These are phyloP conservation scores for Dactylis glomerata DNA, from an alignment of 176 grass and related monocot genomes.

Conservation along the genomic window DNA sequence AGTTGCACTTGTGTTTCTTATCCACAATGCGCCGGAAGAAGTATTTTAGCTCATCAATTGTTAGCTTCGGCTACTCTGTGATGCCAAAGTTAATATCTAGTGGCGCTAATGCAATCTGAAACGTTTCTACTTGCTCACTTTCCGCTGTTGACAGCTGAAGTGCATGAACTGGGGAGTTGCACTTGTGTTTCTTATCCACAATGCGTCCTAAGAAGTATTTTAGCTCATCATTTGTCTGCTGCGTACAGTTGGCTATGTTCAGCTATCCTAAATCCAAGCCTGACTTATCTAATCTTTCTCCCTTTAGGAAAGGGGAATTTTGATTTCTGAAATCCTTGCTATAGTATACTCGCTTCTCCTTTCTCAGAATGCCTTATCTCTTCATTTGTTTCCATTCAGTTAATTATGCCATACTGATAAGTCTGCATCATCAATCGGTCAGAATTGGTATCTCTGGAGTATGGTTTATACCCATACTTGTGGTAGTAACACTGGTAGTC, in stretches of 20 bases:
- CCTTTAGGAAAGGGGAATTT: not conserved
- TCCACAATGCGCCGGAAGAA: not conserved
- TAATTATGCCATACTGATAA: not conserved
- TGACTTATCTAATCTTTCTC: not conserved
- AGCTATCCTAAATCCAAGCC: not conserved
- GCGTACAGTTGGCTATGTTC: not conserved
- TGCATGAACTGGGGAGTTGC: not conserved
- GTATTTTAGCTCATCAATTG: not conserved
- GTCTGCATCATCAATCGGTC: not conserved
- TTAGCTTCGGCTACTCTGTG: not conserved
- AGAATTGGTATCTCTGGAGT: not conserved
- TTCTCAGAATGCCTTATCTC: not conserved
- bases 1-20: not conserved
- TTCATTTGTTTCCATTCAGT: not conserved
- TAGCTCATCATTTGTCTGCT: not conserved
- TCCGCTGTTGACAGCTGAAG: not conserved
- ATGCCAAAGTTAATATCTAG: slow-evolving; percentile 9
- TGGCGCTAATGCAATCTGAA: not conserved
- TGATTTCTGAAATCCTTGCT: not conserved
- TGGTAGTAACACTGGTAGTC: not conserved
- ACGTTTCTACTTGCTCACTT: not conserved
- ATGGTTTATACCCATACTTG: not conserved
- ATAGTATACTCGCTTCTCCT: not conserved
- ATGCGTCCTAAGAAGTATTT: not conserved
- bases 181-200: not conserved